A percentile compares a stretch with the other conserved stretches of the same genome.
Evolutionary conservation across 345 rosid species (phyloP).

Genomic region (Viola odorata): DNA sequence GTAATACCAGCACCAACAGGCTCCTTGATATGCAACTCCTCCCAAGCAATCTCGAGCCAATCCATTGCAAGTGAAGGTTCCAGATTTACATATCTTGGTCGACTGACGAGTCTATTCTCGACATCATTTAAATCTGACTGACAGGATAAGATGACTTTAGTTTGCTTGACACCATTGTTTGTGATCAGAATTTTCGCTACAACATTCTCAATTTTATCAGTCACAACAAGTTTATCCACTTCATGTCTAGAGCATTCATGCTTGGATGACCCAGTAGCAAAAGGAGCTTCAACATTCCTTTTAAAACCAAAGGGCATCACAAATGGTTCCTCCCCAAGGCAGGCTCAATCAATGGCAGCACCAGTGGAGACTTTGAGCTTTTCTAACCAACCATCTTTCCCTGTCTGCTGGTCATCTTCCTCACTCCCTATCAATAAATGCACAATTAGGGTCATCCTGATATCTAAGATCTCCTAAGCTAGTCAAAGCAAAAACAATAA

Average conservation of each 20-base stretch:
- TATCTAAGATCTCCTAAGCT: too few relatives aligned
- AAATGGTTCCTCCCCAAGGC: constrained; percentile 30
- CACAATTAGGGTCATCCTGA: too few relatives aligned
- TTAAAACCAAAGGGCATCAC: constrained; percentile 24
- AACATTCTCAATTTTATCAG: constrained; percentile 35
- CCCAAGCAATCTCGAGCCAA: constrained; percentile 96
- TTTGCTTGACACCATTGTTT: constrained; percentile 28
- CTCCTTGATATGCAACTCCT: constrained; percentile 84
- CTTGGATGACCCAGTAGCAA: constrained; percentile 20
- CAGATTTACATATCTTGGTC: constrained; percentile 56
- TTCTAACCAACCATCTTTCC: constrained; percentile 11
- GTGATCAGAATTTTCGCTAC: constrained; percentile 24
- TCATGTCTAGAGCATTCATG: constrained; percentile 26
- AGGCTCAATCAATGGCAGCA: constrained; percentile 19
- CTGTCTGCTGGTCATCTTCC: constrained; percentile 20
- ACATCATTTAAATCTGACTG: constrained; percentile 33
- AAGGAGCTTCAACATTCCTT: constrained; percentile 22
- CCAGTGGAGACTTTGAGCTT: too few relatives aligned
- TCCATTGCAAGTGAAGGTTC: constrained; percentile 98
- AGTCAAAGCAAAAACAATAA: too few relatives aligned
- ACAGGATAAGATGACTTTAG: constrained; percentile 25
- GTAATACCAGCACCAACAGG: constrained; percentile 87
- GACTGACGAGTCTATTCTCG: constrained; percentile 35
- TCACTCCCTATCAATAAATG: constrained; percentile 19
- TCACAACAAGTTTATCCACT: constrained; percentile 21